Conservation (phyloP, 192 early-diverging fungal species). For the Coemansia sp. region DNA sequence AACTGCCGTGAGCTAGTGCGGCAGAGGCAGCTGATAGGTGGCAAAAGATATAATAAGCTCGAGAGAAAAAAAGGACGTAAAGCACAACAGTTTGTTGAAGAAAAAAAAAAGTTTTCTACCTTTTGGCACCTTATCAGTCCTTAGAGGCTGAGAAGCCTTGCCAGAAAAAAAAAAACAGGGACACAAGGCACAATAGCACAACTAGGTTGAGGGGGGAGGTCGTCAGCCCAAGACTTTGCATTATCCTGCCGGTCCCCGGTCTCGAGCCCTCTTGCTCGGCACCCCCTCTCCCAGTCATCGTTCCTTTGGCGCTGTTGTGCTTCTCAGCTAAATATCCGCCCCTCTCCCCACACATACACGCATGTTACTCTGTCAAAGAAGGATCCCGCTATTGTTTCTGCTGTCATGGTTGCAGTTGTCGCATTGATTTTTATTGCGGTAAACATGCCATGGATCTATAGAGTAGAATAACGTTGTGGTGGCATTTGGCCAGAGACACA, state of each 20-base stretch:
- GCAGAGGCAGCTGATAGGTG: neutral
- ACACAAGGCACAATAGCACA: neutral
- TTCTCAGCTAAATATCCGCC: constrained; percentile 1
- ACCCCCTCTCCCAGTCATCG: neutral
- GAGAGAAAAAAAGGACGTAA: neutral
- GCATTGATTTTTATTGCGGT: neutral
- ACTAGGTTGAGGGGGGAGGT: neutral
- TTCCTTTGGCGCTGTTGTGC: neutral
- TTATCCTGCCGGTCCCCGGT: constrained; percentile 8
- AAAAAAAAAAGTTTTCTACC: neutral
- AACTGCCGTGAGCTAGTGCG: neutral
- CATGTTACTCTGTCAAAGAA: neutral
- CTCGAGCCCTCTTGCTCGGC: neutral
- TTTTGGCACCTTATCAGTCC: neutral
- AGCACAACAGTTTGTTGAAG: neutral
- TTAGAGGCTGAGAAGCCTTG: neutral
- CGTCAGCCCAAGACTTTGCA: neutral
- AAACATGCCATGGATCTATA: neutral
- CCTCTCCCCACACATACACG: neutral
- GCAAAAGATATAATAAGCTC: neutral
- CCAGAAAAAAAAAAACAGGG: neutral
- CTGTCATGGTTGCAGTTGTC: neutral
- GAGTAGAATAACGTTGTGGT: neutral
- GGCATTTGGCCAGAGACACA: too few species aligned
- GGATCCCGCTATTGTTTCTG: too few species aligned